Base-by-base conservation (phyloP, 2,329 filamentous ascomycete species). In the Microdochium paspali region DNA sequence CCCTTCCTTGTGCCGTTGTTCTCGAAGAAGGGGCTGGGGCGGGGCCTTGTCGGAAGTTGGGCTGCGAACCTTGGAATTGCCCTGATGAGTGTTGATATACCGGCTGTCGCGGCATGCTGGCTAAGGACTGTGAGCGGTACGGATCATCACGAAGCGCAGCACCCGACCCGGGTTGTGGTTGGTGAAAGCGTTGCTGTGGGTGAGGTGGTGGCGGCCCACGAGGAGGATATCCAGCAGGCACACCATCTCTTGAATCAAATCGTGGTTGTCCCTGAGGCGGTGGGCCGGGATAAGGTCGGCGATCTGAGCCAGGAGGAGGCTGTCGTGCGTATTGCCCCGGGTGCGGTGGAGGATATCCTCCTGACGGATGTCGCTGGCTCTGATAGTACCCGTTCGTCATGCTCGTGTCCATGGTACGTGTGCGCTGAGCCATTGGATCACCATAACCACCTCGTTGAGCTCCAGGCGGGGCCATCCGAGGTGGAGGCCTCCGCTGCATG, bases 101-200 rank as follows among this genome's bases (percentile, higher is more conserved):
- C 51, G 81, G 80, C 30, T 86, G 88, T 52, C 89, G 81, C 46
- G 84, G 77, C 54, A 79, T 77, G 52, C 82, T 83, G 31, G 89
- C 91, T 61, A 98, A 82, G 28, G 91, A 97, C 58, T 95, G 89
- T n/a, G 93, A 94, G 50, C 93, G 82, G 68, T 90, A 94, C 5
- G 84, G 75, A 65, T 97, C 91, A 30, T 80, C 83, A 62, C 93
- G 93, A 67, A 94, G 67, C 42, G 89, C 87, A 44, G 87, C 82
- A 13, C 67, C 71, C 10, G 82, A 75, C 20, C 78, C 76, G 57
- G 55, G 50, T 21, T 47, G 50, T 9, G 77, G 76, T 49, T 74
- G 72, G 51, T 80, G 78, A 58, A 86, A 80, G 54, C 77, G 79
- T 46, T 40, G 35, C 18, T 40, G 35, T 21, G 35, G 18, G 18